Evolutionary conservation across 352 stramenopile species (phyloP).

Genomic region (Phytopythium chamaehyphon): DNA sequence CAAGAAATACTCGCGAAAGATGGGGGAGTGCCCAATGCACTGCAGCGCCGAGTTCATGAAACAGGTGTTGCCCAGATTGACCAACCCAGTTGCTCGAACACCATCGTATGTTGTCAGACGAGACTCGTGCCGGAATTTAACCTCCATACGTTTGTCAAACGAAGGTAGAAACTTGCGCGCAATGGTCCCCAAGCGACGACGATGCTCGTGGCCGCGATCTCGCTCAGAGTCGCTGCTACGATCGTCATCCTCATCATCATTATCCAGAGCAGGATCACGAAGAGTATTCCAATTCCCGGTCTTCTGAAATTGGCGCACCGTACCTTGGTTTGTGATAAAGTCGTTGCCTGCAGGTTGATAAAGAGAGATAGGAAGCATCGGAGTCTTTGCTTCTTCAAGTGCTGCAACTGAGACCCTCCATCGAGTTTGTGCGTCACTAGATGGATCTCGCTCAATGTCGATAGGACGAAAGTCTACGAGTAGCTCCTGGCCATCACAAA

Average conservation of each 20-base stretch:
- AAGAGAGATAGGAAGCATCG: slow-evolving; percentile 33
- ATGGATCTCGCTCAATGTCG: slow-evolving; percentile 21
- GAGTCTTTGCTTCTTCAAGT: slow-evolving; percentile 6
- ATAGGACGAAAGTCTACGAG: slow-evolving; percentile 64
- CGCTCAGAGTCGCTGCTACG: slow-evolving; percentile 1
- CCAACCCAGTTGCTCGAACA: slow-evolving; percentile 54
- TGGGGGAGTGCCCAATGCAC: slow-evolving; percentile 93
- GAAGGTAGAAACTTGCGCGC: slow-evolving; percentile 5
- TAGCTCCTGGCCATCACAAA: slow-evolving; percentile 52
- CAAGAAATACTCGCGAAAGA: slow-evolving; percentile 95
- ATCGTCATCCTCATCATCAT: slow-evolving; percentile 15
- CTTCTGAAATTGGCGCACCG: slow-evolving; percentile 31
- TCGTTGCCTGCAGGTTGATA: slow-evolving; percentile 65
- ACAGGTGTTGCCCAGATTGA: slow-evolving; percentile 88
- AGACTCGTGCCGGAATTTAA: slow-evolving; percentile 20
- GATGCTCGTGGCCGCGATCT: neutral
- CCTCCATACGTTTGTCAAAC: slow-evolving; percentile 2
- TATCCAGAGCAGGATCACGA: slow-evolving; percentile 19
- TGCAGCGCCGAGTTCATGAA: slow-evolving; percentile 88
- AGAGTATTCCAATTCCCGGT: slow-evolving; percentile 31
- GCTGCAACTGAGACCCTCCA: slow-evolving; percentile 15
- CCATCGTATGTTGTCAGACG: slow-evolving; percentile 28
- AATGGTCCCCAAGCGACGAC: neutral
- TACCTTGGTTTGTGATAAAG: slow-evolving; percentile 32
- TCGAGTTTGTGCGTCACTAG: slow-evolving; percentile 20